A percentile compares a stretch with the other conserved stretches of the same genome.
phyloP scores from a whole-genome alignment of 768 basidiomycete species.

The Artomyces pyxidatus region DNA sequence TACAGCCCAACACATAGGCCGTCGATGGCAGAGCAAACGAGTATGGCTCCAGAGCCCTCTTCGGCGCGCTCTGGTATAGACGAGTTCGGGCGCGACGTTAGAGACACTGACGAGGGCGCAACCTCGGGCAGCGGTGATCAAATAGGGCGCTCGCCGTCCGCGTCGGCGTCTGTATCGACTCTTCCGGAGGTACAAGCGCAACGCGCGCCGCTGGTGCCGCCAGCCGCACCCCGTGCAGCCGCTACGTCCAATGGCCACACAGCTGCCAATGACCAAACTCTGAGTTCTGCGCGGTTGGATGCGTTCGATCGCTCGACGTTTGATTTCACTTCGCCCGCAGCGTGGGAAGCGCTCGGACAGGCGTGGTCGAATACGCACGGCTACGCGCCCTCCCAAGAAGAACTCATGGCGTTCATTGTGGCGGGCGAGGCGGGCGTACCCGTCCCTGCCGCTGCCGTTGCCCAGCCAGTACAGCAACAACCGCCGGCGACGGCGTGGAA shows the following conservation, averaged over 20 bases:
- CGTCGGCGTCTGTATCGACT: conserved; percentile 23
- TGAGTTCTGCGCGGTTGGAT: conserved; percentile 37
- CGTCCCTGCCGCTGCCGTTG: neutral
- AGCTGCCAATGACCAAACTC: neutral
- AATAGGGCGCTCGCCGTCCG: conserved; percentile 14
- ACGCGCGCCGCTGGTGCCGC: neutral
- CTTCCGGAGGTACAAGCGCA: conserved; percentile 30
- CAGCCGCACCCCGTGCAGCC: neutral
- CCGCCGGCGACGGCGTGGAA: conserved; percentile 3
- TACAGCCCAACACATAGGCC: conserved; percentile 48
- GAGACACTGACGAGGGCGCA: conserved; percentile 38
- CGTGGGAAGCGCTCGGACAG: conserved; percentile 77
- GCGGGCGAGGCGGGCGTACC: conserved; percentile 21
- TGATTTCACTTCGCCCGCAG: conserved; percentile 61
- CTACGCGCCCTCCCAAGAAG: conserved; percentile 59
- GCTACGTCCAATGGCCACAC: neutral
- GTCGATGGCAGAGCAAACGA: conserved; percentile 5
- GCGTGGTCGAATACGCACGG: conserved; percentile 71
- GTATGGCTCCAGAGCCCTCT: conserved; percentile 15
- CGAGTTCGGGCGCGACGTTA: conserved; percentile 82
- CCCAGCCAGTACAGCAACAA: neutral
- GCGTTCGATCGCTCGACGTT: conserved; percentile 64
- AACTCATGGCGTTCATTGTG: conserved; percentile 71
- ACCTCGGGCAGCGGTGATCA: conserved; percentile 4
- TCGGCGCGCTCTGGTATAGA: conserved; percentile 45